Percentiles rank a stretch among this genome's conserved stretches.
These are phyloP conservation scores for Umbelopsis vinacea DNA, from an alignment of 192 early-diverging fungal species.

Conservation along the genomic window DNA sequence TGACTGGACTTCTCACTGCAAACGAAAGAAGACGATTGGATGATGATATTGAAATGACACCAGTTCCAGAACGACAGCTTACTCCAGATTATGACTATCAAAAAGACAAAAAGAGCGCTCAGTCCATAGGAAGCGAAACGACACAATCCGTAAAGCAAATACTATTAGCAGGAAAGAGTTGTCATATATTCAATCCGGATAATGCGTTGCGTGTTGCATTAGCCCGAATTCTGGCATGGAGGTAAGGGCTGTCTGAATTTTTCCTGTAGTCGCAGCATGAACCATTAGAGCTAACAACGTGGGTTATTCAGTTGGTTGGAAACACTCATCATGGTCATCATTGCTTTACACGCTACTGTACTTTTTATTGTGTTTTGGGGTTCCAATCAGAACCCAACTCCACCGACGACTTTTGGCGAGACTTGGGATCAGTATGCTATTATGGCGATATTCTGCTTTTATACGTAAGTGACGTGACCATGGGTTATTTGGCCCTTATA, in stretches of 20 bases:
- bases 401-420: slow-evolving; percentile 42
- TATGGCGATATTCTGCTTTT: slow-evolving; percentile 51
- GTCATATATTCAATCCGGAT: slow-evolving; percentile 47
- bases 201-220: slow-evolving; percentile 45
- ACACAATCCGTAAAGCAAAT: not conserved
- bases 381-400: slow-evolving; percentile 22
- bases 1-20: not conserved
- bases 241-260: slow-evolving; percentile 33
- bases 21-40: not conserved
- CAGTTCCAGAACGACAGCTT: slow-evolving; percentile 2
- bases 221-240: slow-evolving; percentile 43
- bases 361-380: slow-evolving; percentile 48
- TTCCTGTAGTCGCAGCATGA: not conserved
- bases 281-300: not conserved
- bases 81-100: slow-evolving; percentile 3
- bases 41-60: slow-evolving; percentile 22
- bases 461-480: slow-evolving; percentile 47
- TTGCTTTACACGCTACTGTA: slow-evolving; percentile 46
- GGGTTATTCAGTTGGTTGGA: slow-evolving; percentile 50
- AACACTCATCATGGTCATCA: slow-evolving; percentile 47
- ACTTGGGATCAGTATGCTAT: slow-evolving; percentile 55
- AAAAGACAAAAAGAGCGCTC: slow-evolving; percentile 3
- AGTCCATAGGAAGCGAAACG: not conserved
- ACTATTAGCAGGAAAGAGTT: slow-evolving; percentile 34
- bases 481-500: not conserved